Conservation (phyloP, 1,139 yeast species). For the Tardiomyces depauwii region DNA sequence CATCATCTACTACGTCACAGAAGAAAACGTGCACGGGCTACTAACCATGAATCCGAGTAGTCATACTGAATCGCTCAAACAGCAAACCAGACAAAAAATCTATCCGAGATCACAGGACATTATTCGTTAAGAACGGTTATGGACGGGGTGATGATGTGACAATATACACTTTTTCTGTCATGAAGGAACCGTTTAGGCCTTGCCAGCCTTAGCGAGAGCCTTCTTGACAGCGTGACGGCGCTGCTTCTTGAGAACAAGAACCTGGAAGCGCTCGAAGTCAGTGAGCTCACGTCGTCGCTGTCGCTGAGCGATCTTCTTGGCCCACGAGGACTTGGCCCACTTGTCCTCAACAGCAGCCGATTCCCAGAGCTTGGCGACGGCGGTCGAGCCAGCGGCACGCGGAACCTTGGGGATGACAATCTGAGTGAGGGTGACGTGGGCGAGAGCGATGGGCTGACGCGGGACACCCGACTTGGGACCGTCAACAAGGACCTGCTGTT, state of each 20-base stretch:
- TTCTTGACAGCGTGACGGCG: conserved; percentile 91
- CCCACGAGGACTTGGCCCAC: conserved; percentile 94
- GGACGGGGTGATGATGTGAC: background rate
- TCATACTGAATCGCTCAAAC: too few relatives aligned
- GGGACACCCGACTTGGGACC: conserved; percentile 84
- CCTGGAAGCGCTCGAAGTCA: conserved; percentile 99
- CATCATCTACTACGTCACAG: too few relatives aligned
- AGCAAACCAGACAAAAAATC: too few relatives aligned
- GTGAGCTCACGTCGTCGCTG: conserved; percentile 85
- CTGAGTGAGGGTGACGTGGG: conserved; percentile 88
- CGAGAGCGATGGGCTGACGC: conserved; percentile 86
- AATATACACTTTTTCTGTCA: background rate
- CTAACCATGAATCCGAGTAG: too few relatives aligned
- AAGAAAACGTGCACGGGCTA: too few relatives aligned
- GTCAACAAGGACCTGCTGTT: conserved; percentile 68
- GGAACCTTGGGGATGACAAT: conserved; percentile 74
- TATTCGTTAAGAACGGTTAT: background rate
- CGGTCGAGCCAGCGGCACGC: conserved; percentile 86
- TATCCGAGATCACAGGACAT: background rate
- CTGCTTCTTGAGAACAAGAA: conserved; percentile 92
- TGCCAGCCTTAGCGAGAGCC: conserved; percentile 67
- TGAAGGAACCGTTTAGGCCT: background rate
- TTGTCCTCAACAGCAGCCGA: conserved; percentile 80
- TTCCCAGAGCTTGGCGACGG: conserved; percentile 88
- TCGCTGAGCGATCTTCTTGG: conserved; percentile 94